These are phyloP conservation scores for Mesembryanthemum crystallinum DNA, from an alignment of 148 eudicot species.

Conservation along the genomic window DNA sequence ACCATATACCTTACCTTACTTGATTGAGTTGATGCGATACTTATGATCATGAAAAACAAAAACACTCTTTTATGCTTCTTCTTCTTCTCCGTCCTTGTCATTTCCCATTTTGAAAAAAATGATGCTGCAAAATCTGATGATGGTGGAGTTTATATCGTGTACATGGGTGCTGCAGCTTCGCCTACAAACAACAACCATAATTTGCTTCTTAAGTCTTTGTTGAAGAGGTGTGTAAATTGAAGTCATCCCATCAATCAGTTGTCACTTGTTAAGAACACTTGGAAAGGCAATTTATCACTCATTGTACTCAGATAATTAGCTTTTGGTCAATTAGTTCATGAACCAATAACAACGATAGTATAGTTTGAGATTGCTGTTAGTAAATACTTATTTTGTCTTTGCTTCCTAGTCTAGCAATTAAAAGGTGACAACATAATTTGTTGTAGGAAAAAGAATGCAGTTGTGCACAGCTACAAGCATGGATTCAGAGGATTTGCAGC, in stretches of 20 bases:
- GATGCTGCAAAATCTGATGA: not conserved
- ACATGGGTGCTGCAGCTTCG: conserved; percentile 61
- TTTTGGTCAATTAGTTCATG: no score
- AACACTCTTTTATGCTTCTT: not conserved
- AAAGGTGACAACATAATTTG: not conserved
- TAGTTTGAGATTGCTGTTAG: no score
- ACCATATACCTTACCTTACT: not conserved
- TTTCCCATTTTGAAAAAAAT: not conserved
- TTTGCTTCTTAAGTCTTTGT: conserved; percentile 36
- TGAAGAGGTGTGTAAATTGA: conserved; percentile 31
- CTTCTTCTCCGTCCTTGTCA: not conserved
- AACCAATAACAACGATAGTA: no score
- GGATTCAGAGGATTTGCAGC: conserved; percentile 74
- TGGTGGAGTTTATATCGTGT: conserved; percentile 47
- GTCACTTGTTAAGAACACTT: no score
- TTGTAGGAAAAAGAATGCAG: conserved; percentile 44
- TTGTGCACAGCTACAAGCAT: conserved; percentile 49
- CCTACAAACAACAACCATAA: conserved; percentile 32
- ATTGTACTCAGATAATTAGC: no score
- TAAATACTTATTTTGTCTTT: no score
- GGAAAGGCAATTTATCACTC: not conserved
- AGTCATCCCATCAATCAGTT: no score
- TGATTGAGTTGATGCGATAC: no score
- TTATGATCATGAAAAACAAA: conserved; percentile 20
- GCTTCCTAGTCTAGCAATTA: not conserved